Evolutionary conservation across 225 moss, liverwort and hornwort genomes (phyloP).

Genomic region (Polytrichum commune): DNA sequence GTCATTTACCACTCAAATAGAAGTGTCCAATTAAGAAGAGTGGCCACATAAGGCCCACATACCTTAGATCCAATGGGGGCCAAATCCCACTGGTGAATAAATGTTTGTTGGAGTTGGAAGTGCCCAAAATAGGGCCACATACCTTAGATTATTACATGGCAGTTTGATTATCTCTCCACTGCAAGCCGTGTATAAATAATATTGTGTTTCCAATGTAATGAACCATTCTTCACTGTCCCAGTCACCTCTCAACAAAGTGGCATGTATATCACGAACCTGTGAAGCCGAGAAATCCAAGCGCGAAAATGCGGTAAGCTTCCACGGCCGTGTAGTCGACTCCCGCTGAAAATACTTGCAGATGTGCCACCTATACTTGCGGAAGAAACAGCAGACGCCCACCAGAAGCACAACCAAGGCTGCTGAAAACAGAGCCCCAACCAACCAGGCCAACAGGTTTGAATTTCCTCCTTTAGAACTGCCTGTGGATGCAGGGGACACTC

Average conservation of each 20-base stretch:
- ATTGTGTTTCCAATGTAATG: too few relatives aligned
- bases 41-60: too few relatives aligned
- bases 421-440: slow-evolving; percentile 75
- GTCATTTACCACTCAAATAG: too few relatives aligned
- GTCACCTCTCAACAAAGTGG: not conserved
- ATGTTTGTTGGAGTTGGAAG: too few relatives aligned
- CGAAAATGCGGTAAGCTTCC: slow-evolving; percentile 90
- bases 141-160: too few relatives aligned
- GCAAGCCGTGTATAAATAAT: too few relatives aligned
- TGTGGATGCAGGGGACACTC: not conserved
- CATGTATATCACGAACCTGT: slow-evolving; percentile 28
- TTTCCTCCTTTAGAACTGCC: slow-evolving; percentile 9
- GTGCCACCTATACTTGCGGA: slow-evolving; percentile 60
- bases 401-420: slow-evolving; percentile 70
- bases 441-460: slow-evolving; percentile 66
- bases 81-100: too few relatives aligned
- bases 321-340: slow-evolving; percentile 64
- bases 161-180: too few relatives aligned
- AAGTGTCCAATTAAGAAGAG: too few relatives aligned
- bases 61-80: too few relatives aligned
- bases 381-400: slow-evolving; percentile 76
- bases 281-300: slow-evolving; percentile 80
- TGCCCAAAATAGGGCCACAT: too few relatives aligned
- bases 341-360: slow-evolving; percentile 60
- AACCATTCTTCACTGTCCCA: too few relatives aligned